Evolutionary conservation across 306 rosid genomes (phyloP), one percentile per base, ranked within the genome.

Genomic region (Lathyrus tuberosus): DNA sequence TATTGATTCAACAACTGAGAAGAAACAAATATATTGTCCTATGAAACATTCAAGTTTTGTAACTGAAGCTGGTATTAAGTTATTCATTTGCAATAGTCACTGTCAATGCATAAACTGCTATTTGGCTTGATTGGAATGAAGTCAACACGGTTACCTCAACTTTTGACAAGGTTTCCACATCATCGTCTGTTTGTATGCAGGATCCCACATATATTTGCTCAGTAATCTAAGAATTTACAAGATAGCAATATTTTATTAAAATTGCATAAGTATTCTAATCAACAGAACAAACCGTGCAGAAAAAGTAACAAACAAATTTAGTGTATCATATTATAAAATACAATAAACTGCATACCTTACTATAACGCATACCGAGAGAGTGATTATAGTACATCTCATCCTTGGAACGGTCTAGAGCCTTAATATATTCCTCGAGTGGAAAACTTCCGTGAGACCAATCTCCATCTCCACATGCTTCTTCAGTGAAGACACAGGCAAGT

Each of bases 181-280:
- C 96, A 35, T 81, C 85, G 78, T 83, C 96, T 46, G 86, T 82
- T 81, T 93, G 98, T 79, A 93, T 88, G 76, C 97, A 93, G 49
- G 98, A 90, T 69, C 96, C 98, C 57, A 88, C 96, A 76, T 82
- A 83, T 61, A 93, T 84, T 81, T 93, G 98, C 85, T 93, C 98
- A 0, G 97, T 86, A 68, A 93, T 84, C 98, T 93, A 79, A 74
- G 52, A 74, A 76, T 72, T 64, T 44, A 68, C 70, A 70, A 31
- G 69, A 56, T 69, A 69, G 16, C 48, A 75, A 71, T 18, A 37
- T 30, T 60, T 65, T 20, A 78, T 67, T 53, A 42, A 42, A 10
- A 20, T 53, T 35, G 10, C 13, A 65, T 16, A 72, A 70, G 17
- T 56, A 26, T 22, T 31, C 24, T 58, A 11, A 63, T 69, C 38